Evolutionary conservation across 306 rosid genomes (phyloP).

Genomic region (Medicago ruthenica): DNA sequence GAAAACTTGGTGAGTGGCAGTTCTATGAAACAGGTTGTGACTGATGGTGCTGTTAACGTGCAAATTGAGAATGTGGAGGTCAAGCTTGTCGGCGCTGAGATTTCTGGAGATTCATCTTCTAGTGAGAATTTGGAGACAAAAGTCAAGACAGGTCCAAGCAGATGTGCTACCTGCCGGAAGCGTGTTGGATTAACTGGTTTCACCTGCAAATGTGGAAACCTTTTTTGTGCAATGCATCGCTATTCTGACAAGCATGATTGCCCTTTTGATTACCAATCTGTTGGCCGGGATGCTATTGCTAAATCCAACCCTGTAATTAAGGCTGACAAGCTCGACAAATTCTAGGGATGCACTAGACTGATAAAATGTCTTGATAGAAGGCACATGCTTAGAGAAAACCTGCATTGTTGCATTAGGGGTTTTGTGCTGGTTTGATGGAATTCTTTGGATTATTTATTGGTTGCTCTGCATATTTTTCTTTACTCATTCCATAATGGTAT

Average conservation of each 20-base stretch:
- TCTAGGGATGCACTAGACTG: slow-evolving; percentile 50
- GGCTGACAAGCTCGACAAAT: slow-evolving; percentile 83
- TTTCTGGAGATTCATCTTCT: slow-evolving; percentile 47
- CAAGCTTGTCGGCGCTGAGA: slow-evolving; percentile 39
- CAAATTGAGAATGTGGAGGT: slow-evolving; percentile 49
- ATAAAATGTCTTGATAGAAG: background rate
- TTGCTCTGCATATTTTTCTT: slow-evolving; percentile 45
- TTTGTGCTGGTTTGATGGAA: slow-evolving; percentile 55
- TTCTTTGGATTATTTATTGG: slow-evolving; percentile 46
- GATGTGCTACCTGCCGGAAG: slow-evolving; percentile 68
- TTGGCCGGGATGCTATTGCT: slow-evolving; percentile 72
- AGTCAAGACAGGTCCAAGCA: slow-evolving; percentile 57
- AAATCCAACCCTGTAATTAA: slow-evolving; percentile 79
- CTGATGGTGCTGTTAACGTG: slow-evolving; percentile 42
- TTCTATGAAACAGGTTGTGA: slow-evolving; percentile 52
- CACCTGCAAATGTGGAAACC: slow-evolving; percentile 74
- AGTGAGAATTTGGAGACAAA: slow-evolving; percentile 51
- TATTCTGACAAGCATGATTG: slow-evolving; percentile 77
- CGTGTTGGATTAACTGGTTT: slow-evolving; percentile 84
- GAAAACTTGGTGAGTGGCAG: slow-evolving; percentile 66
- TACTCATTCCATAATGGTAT: slow-evolving; percentile 15
- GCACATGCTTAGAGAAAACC: slow-evolving; percentile 16
- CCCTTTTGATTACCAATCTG: slow-evolving; percentile 61
- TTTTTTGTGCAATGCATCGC: slow-evolving; percentile 70
- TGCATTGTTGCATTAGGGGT: slow-evolving; percentile 54